Conservation (phyloP, 768 basidiomycete genomes). For the Leccinum subgranulosum region DNA sequence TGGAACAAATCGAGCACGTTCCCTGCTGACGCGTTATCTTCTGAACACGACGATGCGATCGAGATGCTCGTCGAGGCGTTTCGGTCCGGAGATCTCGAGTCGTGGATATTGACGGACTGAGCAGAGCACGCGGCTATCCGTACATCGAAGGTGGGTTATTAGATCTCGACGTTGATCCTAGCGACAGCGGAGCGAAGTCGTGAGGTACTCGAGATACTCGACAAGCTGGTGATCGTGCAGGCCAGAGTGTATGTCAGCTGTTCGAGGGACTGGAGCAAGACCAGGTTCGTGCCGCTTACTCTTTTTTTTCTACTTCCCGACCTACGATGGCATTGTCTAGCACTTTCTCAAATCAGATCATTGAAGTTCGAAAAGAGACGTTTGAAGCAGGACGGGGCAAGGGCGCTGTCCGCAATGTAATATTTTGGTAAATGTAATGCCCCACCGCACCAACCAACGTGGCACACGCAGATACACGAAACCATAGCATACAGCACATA, state of each 20-base stretch:
- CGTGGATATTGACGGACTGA: constrained; percentile 44
- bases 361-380: background rate
- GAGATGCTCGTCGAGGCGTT: constrained; percentile 44
- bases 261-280: constrained; percentile 42
- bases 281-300: constrained; percentile 36
- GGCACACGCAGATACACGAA: background rate
- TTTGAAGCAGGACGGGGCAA: background rate
- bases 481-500: constrained; percentile 15
- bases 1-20: constrained; percentile 35
- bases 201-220: constrained; percentile 53
- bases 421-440: background rate
- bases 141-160: constrained; percentile 19
- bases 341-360: background rate
- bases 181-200: background rate
- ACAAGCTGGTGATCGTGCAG: constrained; percentile 49
- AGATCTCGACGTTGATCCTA: constrained; percentile 13
- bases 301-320: no score
- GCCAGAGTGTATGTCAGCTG: constrained; percentile 54
- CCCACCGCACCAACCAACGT: no score
- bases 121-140: constrained; percentile 31
- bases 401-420: background rate
- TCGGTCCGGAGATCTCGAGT: constrained; percentile 35
- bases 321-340: background rate
- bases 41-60: constrained; percentile 46
- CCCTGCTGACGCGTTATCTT: constrained; percentile 39